Evolutionary conservation across 108 stramenopile species (phyloP), one percentile per base, ranked within the genome.

Genomic region (Schizochytrium sp.): DNA sequence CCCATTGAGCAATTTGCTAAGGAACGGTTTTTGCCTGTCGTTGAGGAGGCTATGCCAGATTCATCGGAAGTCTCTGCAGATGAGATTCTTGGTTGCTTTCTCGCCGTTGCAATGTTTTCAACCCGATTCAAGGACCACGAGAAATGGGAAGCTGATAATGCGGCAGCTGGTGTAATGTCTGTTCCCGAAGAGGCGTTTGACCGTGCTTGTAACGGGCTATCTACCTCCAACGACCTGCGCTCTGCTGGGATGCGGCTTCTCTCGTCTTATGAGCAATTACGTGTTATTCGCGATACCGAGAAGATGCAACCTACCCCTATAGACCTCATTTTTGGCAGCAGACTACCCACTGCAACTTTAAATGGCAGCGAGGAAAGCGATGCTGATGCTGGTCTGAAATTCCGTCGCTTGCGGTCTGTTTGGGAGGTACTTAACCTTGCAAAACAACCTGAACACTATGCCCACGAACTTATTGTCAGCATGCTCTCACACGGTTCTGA

Each of bases 181-280:
- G 53, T 83, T 28, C 64, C 64, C 64, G 76, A 83, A 55, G 53
- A 83, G 28, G 53, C 50, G 50, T 83, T 83, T 50, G 76, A 83
- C 10, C 76, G 76, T 5, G 76, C 76, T n/a, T 83, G 76, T 53
- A 83, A 83, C 76, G 76, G 76, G 28, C 76, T 83, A 10, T 83
- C 50, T 28, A 83, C 76, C 12, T 83, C 76, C 76, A 83, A 83
- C 53, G 76, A 83, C 15, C 76, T 83, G 49, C 76, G 76, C 76
- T 47, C 76, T 8, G 76, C 76, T 47, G 76, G 76, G 10, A 55
- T 83, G 76, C 47, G 50, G 10, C 47, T 83, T 40, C 47, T 83
- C n/a, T 17, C 50, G n/a, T 49, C 76, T 5, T 83, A 83, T 55
- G 76, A 83, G 47, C 5, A 38, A 10, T 53, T 83, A 53, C 47